Evolutionary conservation across 2,329 filamentous ascomycete genomes (phyloP), one percentile per base, ranked within the genome.

Genomic region (Pseudogymnoascus sp.): DNA sequence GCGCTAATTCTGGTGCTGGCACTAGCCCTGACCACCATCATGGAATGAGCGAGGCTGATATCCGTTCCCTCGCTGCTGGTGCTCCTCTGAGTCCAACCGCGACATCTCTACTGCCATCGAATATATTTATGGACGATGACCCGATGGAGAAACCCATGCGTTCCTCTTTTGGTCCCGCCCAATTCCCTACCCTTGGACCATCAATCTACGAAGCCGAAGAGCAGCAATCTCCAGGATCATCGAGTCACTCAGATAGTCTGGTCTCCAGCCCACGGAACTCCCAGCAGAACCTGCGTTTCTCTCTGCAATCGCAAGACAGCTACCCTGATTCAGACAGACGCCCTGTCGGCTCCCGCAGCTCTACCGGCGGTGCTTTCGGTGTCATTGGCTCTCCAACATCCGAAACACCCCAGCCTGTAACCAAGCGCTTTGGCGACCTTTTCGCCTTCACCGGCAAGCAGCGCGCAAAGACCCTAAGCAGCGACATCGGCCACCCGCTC

Each of bases 11-110:
- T 42, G 68, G 71, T 59, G 69, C 67, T n/a, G 66, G 68, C n/a
- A 69, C 73, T 70, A 66, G 68, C 1, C 70, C 69, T 14, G 66
- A 74, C 73, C 69, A 74, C 68, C 68, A 77, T 65, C 67, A 76
- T 65, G 69, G 73, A 8, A 78, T 86, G 62, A 84, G 83, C 5
- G 87, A 89, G 33, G 81, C 84, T 1, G 86, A 88, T 16, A 75
- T 87, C 4, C 83, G 84, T 64, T 79, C 79, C 16, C 73, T 88
- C 37, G 85, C 81, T 2, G 82, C 80, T 16, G 85, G 84, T 28
- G 89, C 88, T 1, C 88, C 88, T 0, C 83, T 93, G 72, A 92
- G 89, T 69, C 90, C 90, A 1, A 89, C 88, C 3, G 90, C 90
- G 1, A 86, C 88, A 28, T 82, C 87, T 14, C 78, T 93, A 3